Percentiles rank a stretch among this genome's conserved stretches.
phyloP scores from a whole-genome alignment of 305 asterid species.

The Rubia balearica region DNA sequence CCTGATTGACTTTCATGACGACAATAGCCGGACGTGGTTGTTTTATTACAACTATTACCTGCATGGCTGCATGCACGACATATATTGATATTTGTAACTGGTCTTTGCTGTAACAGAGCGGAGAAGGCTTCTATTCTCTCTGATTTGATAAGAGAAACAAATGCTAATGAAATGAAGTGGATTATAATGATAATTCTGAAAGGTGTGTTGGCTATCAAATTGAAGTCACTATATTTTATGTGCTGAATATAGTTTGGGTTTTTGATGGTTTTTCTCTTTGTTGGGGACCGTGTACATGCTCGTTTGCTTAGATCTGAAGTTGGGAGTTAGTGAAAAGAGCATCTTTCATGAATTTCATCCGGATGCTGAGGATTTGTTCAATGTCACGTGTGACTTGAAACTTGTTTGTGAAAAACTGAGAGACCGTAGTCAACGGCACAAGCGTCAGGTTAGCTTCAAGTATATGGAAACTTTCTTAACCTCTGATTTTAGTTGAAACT shows the following conservation, averaged over 20 bases:
- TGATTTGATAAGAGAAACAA: conserved; percentile 72
- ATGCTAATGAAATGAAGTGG: conserved; percentile 98
- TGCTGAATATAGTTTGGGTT: background rate
- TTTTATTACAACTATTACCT: conserved; percentile 2
- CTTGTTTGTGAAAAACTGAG: conserved; percentile 74
- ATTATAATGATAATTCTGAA: conserved; percentile 89
- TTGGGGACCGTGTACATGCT: conserved; percentile 15
- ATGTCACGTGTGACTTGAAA: conserved; percentile 89
- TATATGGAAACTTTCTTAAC: background rate
- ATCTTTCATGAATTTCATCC: conserved; percentile 96
- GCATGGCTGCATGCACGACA: conserved; percentile 13
- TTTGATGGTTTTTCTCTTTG: background rate
- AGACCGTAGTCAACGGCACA: conserved; percentile 82
- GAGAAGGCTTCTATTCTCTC: conserved; percentile 70
- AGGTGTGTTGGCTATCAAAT: conserved; percentile 35
- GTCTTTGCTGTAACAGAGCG: conserved; percentile 38
- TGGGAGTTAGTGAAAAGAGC: conserved; percentile 91
- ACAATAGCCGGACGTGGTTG: background rate
- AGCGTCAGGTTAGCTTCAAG: conserved; percentile 61
- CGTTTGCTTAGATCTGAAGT: conserved; percentile 59
- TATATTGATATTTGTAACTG: conserved; percentile 13
- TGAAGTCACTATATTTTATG: background rate
- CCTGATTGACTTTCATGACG: background rate
- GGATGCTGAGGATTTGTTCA: conserved; percentile 95
- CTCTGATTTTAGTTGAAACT: too few relatives aligned